A percentile compares a stretch with the other conserved stretches of the same genome.
phyloP scores from a whole-genome alignment of 768 basidiomycete species.

The Leccinum rimulosum region DNA sequence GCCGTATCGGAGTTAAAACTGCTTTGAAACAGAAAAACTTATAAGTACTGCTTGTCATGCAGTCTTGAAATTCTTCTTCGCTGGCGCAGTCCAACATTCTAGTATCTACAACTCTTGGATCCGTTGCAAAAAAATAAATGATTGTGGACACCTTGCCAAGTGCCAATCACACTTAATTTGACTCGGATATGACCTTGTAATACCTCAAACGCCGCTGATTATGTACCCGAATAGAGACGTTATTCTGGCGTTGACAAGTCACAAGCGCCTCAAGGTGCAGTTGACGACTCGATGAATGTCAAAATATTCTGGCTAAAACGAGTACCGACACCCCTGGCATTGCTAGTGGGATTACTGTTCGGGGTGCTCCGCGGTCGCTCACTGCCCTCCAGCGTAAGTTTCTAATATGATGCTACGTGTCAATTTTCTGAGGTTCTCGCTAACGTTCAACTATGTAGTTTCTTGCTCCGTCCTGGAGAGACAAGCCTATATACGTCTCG shows the following conservation, averaged over 20 bases:
- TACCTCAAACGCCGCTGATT: neutral
- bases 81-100: no score
- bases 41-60: no score
- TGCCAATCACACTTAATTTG: no score
- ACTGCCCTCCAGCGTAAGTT: conserved; percentile 37
- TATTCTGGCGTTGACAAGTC: neutral
- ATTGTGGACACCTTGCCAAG: no score
- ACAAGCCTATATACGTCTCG: conserved; percentile 45
- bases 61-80: no score
- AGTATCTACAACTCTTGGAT: no score
- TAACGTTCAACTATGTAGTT: conserved; percentile 20
- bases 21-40: no score
- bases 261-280: neutral
- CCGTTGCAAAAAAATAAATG: no score
- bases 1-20: no score
- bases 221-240: neutral
- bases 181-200: neutral
- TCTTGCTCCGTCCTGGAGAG: conserved; percentile 48
- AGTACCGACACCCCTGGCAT: conserved; percentile 52
- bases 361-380: conserved; percentile 57
- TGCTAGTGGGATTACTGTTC: conserved; percentile 59
- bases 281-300: conserved; percentile 24
- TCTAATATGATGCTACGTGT: neutral
- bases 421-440: neutral
- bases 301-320: conserved; percentile 36